Percentiles rank a stretch among this genome's conserved stretches.
Conservation (phyloP, 495 filamentous ascomycete genomes). For the Talaromyces proteolyticus region DNA sequence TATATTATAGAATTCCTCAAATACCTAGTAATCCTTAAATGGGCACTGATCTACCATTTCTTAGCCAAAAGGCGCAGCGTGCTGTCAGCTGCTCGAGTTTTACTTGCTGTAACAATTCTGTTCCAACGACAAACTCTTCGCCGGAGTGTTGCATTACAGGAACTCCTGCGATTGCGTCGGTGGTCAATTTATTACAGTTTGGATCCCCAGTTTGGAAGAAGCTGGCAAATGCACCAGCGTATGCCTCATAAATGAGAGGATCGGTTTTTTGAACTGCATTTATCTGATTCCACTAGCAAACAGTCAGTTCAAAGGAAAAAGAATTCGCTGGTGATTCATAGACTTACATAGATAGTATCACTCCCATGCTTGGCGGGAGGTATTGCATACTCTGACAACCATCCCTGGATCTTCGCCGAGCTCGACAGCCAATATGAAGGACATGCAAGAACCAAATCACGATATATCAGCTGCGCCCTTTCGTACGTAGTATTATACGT, state of each 20-base stretch:
- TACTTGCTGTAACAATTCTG: neutral
- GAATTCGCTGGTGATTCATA: too few relatives aligned
- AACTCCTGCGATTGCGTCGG: slow-evolving; percentile 1
- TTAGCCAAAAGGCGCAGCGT: neutral
- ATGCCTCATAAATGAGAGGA: slow-evolving; percentile 49
- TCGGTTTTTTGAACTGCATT: slow-evolving; percentile 48
- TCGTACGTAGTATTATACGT: slow-evolving; percentile 39
- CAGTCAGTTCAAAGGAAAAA: too few relatives aligned
- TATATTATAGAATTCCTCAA: too few relatives aligned
- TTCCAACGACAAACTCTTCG: neutral
- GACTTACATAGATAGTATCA: slow-evolving; percentile 50
- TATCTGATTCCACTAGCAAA: slow-evolving; percentile 48
- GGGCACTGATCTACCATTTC: neutral
- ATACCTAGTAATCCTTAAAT: too few relatives aligned
- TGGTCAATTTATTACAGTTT: slow-evolving; percentile 52
- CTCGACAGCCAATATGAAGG: slow-evolving; percentile 51
- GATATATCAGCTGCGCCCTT: slow-evolving; percentile 48
- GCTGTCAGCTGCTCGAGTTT: neutral
- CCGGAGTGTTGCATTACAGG: neutral
- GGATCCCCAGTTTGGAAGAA: slow-evolving; percentile 56
- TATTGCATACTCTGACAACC: slow-evolving; percentile 55
- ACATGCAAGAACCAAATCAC: slow-evolving; percentile 55
- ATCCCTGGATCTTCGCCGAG: slow-evolving; percentile 35
- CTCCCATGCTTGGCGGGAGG: slow-evolving; percentile 52
- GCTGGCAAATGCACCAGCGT: slow-evolving; percentile 51